A percentile compares a stretch with the other conserved stretches of the same genome.
Evolutionary conservation across 2,329 filamentous ascomycete species (phyloP).

Genomic region (Pseudophaeomoniella oleicola): DNA sequence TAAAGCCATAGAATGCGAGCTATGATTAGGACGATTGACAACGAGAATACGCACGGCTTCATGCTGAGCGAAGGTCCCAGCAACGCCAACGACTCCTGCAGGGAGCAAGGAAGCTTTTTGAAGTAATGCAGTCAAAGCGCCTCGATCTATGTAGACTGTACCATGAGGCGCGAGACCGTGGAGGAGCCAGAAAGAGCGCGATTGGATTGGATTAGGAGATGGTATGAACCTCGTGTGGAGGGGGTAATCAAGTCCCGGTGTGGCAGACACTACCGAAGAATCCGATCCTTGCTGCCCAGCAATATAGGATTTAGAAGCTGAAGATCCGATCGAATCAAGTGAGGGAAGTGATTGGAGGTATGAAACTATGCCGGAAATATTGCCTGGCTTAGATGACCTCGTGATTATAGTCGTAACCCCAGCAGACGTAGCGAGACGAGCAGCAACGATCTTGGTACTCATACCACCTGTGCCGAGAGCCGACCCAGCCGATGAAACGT

Average conservation of each 20-base stretch:
- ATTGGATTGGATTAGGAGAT: constrained; percentile 68
- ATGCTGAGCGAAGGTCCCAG: constrained; percentile 78
- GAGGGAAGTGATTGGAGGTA: constrained; percentile 51
- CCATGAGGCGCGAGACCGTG: constrained; percentile 85
- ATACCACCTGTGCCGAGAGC: constrained; percentile 88
- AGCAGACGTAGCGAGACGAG: constrained; percentile 78
- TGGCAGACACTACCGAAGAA: constrained; percentile 19
- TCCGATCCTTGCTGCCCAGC: constrained; percentile 4
- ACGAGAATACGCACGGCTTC: constrained; percentile 82
- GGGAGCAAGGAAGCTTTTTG: constrained; percentile 80
- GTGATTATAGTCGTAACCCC: constrained; percentile 95
- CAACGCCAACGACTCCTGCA: constrained; percentile 78
- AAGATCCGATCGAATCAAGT: constrained; percentile 12
- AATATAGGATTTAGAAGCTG: constrained; percentile 22
- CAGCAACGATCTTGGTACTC: constrained; percentile 93
- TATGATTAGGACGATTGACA: constrained; percentile 43
- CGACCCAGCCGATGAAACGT: constrained; percentile 83
- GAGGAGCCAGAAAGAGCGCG: constrained; percentile 93
- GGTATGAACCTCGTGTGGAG: constrained; percentile 89
- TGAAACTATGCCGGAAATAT: constrained; percentile 72
- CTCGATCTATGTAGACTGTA: constrained; percentile 83
- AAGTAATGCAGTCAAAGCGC: constrained; percentile 64
- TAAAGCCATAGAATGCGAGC: constrained; percentile 13
- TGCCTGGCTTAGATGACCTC: constrained; percentile 80
- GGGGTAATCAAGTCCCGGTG: constrained; percentile 33